phyloP scores from a whole-genome alignment of 2,329 filamentous ascomycete species.

The Phaeosphaeria sp. region DNA sequence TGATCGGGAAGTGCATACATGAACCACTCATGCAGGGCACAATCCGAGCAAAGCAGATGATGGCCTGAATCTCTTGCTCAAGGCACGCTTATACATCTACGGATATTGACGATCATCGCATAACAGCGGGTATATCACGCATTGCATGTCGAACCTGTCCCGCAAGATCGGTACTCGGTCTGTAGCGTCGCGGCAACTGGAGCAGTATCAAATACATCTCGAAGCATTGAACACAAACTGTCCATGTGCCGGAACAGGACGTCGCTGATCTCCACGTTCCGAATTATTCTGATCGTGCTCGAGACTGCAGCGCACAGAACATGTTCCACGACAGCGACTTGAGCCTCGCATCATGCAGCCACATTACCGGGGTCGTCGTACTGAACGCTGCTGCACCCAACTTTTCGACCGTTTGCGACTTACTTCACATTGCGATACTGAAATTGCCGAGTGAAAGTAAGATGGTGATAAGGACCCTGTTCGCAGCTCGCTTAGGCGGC shows the following conservation, averaged over 20 bases:
- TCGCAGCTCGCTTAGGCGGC: constrained; percentile 15
- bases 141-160: no score
- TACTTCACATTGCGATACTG: no score
- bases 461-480: constrained; percentile 2
- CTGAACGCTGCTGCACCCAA: background rate
- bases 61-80: no score
- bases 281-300: background rate
- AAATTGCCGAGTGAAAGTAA: background rate
- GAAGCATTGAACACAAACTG: background rate
- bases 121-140: no score
- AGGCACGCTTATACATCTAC: no score
- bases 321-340: background rate
- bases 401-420: background rate
- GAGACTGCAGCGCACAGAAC: background rate
- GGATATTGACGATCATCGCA: no score
- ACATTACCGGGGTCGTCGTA: background rate
- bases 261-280: background rate
- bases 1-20: background rate
- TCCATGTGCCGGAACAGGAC: background rate
- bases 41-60: no score
- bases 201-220: background rate
- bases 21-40: no score
- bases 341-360: background rate
- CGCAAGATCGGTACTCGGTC: background rate
- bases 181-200: no score